Evolutionary conservation across 139 green algal species (phyloP).

Genomic region (Asterochloris sp.): DNA sequence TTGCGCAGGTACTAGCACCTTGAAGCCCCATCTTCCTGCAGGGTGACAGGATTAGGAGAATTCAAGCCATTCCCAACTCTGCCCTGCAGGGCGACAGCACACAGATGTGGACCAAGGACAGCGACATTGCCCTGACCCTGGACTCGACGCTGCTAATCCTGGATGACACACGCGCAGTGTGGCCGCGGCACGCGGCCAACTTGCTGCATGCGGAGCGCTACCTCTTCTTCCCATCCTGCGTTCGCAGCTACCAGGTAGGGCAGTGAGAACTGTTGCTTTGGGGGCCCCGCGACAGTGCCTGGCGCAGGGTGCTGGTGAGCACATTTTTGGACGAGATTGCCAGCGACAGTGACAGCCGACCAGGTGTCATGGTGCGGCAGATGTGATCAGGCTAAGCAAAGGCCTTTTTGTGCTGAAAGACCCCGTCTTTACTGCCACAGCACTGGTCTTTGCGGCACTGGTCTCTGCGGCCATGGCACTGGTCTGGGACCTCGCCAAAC

Average conservation of each 20-base stretch:
- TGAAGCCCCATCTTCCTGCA: not conserved
- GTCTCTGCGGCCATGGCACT: too few relatives aligned
- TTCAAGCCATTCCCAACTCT: not conserved
- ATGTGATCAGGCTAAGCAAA: not conserved
- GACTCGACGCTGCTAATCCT: conserved; percentile 80
- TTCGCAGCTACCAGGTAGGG: conserved; percentile 25
- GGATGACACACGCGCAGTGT: conserved; percentile 91
- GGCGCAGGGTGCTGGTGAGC: not conserved
- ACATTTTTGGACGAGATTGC: conserved; percentile 1
- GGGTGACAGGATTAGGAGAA: not conserved
- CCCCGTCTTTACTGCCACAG: too few relatives aligned
- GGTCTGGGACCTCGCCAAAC: too few relatives aligned
- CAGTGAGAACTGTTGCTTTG: conserved; percentile 26
- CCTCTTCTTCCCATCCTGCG: conserved; percentile 82
- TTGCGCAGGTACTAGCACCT: not conserved
- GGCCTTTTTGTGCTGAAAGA: not conserved
- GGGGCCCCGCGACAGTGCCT: conserved; percentile 31
- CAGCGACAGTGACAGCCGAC: not conserved
- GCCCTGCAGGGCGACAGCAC: conserved; percentile 46
- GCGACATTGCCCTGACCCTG: conserved; percentile 84
- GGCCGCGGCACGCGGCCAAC: conserved; percentile 79
- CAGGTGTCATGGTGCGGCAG: not conserved
- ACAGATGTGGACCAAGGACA: conserved; percentile 62
- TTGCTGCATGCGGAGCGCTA: conserved; percentile 84
- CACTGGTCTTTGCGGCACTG: too few relatives aligned